These are phyloP conservation scores for Rutstroemia sp. DNA, from an alignment of 2,329 filamentous ascomycete species.

Conservation along the genomic window DNA sequence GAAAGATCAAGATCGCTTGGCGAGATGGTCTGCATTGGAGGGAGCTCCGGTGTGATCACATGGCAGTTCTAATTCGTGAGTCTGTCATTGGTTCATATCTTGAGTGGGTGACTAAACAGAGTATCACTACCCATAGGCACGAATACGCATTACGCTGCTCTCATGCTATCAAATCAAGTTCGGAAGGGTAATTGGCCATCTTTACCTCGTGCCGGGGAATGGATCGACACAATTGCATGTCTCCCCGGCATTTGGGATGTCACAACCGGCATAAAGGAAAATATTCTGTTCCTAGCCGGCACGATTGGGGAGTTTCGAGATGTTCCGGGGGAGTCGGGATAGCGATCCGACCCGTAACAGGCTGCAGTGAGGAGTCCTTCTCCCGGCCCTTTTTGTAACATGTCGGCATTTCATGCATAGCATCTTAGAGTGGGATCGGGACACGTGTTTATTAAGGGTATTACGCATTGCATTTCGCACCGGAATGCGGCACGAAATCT, in stretches of 20 bases:
- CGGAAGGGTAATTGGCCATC: constrained; percentile 48
- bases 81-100: constrained; percentile 14
- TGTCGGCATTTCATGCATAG: constrained; percentile 5
- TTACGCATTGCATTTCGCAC: constrained; percentile 1
- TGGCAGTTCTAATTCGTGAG: constrained; percentile 41
- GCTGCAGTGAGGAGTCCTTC: not conserved
- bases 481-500: not conserved
- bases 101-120: constrained; percentile 42
- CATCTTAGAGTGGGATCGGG: not conserved
- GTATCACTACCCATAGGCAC: constrained; percentile 37
- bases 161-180: constrained; percentile 48
- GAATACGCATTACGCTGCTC: constrained; percentile 37
- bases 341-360: not conserved
- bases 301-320: constrained; percentile 16
- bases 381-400: not conserved
- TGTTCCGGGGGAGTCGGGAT: not conserved
- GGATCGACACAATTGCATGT: constrained; percentile 47
- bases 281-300: constrained; percentile 49
- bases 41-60: constrained; percentile 3
- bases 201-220: constrained; percentile 47
- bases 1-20: not conserved
- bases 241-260: constrained; percentile 41
- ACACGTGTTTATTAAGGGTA: constrained; percentile 3
- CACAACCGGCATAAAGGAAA: constrained; percentile 35
- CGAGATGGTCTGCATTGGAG: not conserved